Evolutionary conservation across 148 eudicot genomes (phyloP), one percentile per base, ranked within the genome.

Genomic region (Silene uniflora): DNA sequence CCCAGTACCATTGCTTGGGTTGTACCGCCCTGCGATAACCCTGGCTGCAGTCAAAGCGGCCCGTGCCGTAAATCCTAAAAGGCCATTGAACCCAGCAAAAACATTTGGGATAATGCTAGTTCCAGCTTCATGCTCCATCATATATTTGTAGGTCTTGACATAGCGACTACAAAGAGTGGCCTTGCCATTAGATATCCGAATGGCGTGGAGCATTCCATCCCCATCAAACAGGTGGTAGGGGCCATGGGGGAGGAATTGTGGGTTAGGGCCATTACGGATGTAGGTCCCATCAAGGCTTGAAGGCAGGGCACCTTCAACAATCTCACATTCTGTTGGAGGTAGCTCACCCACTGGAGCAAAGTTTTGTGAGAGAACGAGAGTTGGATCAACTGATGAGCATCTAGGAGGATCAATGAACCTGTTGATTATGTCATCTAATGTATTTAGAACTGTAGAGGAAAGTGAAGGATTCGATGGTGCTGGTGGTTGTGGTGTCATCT

Each of bases 201-300:
- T 72, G n/a, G n/a, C n/a, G n/a, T n/a, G n/a, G n/a, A n/a, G n/a
- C n/a, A n/a, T n/a, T n/a, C n/a, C n/a, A n/a, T n/a, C n/a, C n/a
- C n/a, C n/a, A n/a, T n/a, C n/a, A n/a, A n/a, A n/a, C n/a, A n/a
- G n/a, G n/a, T n/a, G n/a, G n/a, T n/a, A n/a, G n/a, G n/a, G n/a
- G n/a, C n/a, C n/a, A n/a, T n/a, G n/a, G n/a, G n/a, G n/a, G n/a
- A n/a, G n/a, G n/a, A n/a, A n/a, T n/a, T n/a, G n/a, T n/a, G n/a
- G n/a, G n/a, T n/a, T n/a, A n/a, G 67, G 79, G 44, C 97, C 97
- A 73, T 91, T 91, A 24, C 97, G 89, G 62, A 91, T 85, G 83
- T 91, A 91, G 8, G 87, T 91, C 21, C 93, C 97, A 77, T 89
- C 63, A 6, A 91, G 92, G 72, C 86, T 81, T 4, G 82, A 32